Conservation (phyloP, 176 grass and related monocot species). For the Zizania latifolia region DNA sequence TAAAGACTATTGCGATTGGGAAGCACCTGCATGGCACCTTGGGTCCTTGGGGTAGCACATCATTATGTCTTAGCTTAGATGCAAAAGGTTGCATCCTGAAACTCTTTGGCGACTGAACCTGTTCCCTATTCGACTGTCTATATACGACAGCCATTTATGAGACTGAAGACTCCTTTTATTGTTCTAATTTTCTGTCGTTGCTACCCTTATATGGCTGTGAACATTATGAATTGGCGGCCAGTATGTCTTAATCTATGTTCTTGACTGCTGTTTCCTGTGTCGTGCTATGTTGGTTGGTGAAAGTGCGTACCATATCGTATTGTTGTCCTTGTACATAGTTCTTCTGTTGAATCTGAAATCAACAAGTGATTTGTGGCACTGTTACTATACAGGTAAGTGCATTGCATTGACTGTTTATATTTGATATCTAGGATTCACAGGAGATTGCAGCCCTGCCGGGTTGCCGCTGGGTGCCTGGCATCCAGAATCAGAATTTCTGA, state of each 20-base stretch:
- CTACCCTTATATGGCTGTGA: constrained; percentile 21
- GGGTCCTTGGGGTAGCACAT: constrained; percentile 28
- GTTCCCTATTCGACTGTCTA: constrained; percentile 23
- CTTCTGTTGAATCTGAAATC: neutral
- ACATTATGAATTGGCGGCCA: neutral
- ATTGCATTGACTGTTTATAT: neutral
- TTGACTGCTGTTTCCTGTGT: neutral
- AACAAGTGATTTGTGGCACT: neutral
- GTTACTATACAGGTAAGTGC: neutral
- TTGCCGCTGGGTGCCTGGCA: neutral
- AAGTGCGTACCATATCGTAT: neutral
- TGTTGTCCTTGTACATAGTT: neutral
- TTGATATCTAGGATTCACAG: neutral
- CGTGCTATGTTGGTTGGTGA: neutral
- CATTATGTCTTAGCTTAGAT: constrained; percentile 34
- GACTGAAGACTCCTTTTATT: neutral
- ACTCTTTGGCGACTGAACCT: constrained; percentile 21
- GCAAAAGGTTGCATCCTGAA: constrained; percentile 36
- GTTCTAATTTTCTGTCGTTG: neutral
- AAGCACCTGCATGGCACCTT: constrained; percentile 39
- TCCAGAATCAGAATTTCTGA: neutral
- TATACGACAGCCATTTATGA: constrained; percentile 33
- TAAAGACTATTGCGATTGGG: constrained; percentile 36
- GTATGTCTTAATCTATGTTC: neutral
- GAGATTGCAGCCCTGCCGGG: neutral